Base-by-base conservation (phyloP, 352 stramenopile species). In the Blastocystis sp. region DNA sequence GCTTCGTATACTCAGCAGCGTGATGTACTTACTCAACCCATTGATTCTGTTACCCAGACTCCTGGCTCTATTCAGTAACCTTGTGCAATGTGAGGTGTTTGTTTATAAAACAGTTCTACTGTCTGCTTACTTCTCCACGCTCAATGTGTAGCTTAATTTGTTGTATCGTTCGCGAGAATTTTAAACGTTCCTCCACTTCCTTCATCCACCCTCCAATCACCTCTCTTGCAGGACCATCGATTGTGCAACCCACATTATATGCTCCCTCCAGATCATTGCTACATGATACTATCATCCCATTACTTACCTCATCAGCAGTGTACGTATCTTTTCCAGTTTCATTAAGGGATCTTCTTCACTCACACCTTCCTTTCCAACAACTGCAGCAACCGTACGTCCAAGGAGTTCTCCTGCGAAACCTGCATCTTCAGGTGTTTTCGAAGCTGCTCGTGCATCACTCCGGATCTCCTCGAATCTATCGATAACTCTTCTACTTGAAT, bases 361-460 rank as follows among this genome's bases (percentile, higher is more conserved):
- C 47, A 84, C 13, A 9, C 73, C 73, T 43, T 84, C 53, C 8
- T 18, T 84, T 29, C 73, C 73, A 50, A 84, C 37, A 26, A 84
- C 39, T 37, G 73, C 20, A 7, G 47, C 73, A 9, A 66, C 73
- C 34, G 73, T 68, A 18, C 43, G 47, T 9, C 73, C 73, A 23
- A 84, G 55, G 23, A 84, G 55, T 34, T 84, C 43, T 18, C 73
- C 73, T 43, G 73, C 73, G 18, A 84, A 66, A 11, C 73, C 73
- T 2, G 73, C 59, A 8, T 63, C 34, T n/a, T 59, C 18, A 9
- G 73, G 73, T n/a, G 62, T 53, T 45, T 84, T 84, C 34, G 73
- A 50, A 6, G 73, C 73, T 26, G 68, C 73, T 15, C 73, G 45
- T 11, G 73, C 73, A 9, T 69, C 73, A 4, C 1, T 15, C 20